Conservation (phyloP, 2,329 filamentous ascomycete species). For the Sarocladiaceae sp. region DNA sequence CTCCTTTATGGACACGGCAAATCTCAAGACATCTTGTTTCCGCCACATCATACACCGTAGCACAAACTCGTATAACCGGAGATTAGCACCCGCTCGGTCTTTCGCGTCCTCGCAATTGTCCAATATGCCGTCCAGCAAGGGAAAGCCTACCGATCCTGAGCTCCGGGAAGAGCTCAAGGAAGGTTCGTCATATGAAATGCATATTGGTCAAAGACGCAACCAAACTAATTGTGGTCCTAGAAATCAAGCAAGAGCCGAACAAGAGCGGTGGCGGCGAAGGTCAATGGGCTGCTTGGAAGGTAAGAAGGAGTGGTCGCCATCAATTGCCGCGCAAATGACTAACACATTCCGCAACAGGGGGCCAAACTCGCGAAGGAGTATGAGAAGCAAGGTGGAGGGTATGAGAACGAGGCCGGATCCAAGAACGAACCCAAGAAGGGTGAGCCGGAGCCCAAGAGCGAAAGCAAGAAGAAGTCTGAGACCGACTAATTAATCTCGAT, state of each 20-base stretch:
- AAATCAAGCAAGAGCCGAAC: constrained; percentile 37
- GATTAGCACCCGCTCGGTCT: not conserved
- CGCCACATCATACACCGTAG: not conserved
- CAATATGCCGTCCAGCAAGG: constrained; percentile 35
- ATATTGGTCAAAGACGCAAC: too few species aligned
- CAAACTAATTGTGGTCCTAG: constrained; percentile 15
- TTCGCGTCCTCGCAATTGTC: not conserved
- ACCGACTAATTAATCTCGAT: constrained; percentile 4
- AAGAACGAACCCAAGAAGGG: constrained; percentile 31
- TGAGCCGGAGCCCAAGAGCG: constrained; percentile 21
- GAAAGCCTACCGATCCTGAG: constrained; percentile 35
- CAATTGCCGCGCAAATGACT: not conserved
- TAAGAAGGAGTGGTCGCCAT: not conserved
- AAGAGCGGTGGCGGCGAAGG: constrained; percentile 36
- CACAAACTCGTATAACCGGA: not conserved
- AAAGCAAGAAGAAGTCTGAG: constrained; percentile 17
- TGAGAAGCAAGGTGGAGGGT: constrained; percentile 35
- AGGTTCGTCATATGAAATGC: constrained; percentile 17
- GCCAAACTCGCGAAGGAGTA: constrained; percentile 37
- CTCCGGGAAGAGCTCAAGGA: constrained; percentile 35
- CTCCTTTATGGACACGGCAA: too few species aligned
- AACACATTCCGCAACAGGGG: too few species aligned
- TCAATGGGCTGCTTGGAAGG: constrained; percentile 18
- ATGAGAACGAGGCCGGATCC: constrained; percentile 34
- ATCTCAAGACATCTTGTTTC: too few species aligned